phyloP scores from a whole-genome alignment of 768 basidiomycete species.

The Russula virescens region DNA sequence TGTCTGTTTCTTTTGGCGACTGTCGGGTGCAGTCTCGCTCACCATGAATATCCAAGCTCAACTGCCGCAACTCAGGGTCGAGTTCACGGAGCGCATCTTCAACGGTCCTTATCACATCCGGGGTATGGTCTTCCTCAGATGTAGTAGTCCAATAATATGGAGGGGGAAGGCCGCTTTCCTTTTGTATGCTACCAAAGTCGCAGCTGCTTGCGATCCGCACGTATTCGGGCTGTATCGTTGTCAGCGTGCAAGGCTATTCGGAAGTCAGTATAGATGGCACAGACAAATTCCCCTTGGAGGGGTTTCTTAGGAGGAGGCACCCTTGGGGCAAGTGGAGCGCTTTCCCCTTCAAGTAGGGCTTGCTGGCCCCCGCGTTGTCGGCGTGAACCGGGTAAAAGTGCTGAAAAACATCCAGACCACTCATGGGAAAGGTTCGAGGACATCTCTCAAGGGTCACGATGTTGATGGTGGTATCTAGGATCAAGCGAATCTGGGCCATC shows the following conservation, averaged over 20 bases:
- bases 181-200: constrained; percentile 16
- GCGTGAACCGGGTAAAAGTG: constrained; percentile 19
- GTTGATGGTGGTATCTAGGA: background rate
- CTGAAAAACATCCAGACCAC: constrained; percentile 21
- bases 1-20: background rate
- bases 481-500: background rate
- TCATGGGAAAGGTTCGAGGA: constrained; percentile 5
- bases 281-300: constrained; percentile 8
- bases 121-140: constrained; percentile 9
- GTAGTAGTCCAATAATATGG: constrained; percentile 23
- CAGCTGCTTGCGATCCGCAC: constrained; percentile 21
- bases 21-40: constrained; percentile 24
- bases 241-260: background rate
- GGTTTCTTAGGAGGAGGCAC: constrained; percentile 8
- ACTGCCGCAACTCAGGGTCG: constrained; percentile 46
- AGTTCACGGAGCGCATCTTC: constrained; percentile 49
- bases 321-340: constrained; percentile 5
- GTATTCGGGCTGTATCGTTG: constrained; percentile 18
- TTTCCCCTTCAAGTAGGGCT: background rate
- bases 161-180: constrained; percentile 20
- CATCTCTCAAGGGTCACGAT: constrained; percentile 2
- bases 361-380: constrained; percentile 11
- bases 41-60: constrained; percentile 75
- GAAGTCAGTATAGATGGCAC: background rate
- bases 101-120: constrained; percentile 48